These are phyloP conservation scores for Eutrema japonicum DNA, from an alignment of 345 rosid genomes.

Conservation along the genomic window DNA sequence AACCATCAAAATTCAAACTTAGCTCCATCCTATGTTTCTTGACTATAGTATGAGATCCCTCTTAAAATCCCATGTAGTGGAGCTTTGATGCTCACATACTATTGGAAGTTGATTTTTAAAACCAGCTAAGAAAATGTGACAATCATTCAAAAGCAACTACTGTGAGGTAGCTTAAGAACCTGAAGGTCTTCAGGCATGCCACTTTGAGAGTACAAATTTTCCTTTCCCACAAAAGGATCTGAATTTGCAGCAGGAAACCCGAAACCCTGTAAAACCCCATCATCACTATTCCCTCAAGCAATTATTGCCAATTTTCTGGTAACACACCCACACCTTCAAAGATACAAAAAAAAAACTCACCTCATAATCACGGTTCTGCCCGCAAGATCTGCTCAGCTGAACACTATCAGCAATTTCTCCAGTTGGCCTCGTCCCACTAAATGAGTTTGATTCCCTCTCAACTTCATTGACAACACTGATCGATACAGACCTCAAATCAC, in stretches of 20 bases:
- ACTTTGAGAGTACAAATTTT: constrained; percentile 49
- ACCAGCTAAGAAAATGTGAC: background rate
- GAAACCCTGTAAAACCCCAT: constrained; percentile 59
- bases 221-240: constrained; percentile 48
- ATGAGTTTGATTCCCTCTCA: constrained; percentile 49
- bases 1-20: constrained; percentile 30
- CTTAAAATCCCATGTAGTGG: constrained; percentile 1
- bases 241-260: constrained; percentile 44
- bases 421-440: constrained; percentile 44
- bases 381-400: constrained; percentile 45
- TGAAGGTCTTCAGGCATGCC: constrained; percentile 55
- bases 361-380: constrained; percentile 53
- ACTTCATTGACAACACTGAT: constrained; percentile 46
- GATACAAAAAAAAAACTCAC: constrained; percentile 51
- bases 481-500: constrained; percentile 43
- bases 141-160: constrained; percentile 13
- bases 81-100: constrained; percentile 28
- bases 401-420: constrained; percentile 49
- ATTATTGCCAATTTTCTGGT: constrained; percentile 41
- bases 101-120: constrained; percentile 3
- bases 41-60: constrained; percentile 24
- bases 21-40: constrained; percentile 28
- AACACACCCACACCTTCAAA: constrained; percentile 46
- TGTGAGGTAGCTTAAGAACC: constrained; percentile 54
- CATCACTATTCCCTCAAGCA: constrained; percentile 50